Base-by-base conservation (phyloP, 495 filamentous ascomycete species). In the Aspergillus sparsus region DNA sequence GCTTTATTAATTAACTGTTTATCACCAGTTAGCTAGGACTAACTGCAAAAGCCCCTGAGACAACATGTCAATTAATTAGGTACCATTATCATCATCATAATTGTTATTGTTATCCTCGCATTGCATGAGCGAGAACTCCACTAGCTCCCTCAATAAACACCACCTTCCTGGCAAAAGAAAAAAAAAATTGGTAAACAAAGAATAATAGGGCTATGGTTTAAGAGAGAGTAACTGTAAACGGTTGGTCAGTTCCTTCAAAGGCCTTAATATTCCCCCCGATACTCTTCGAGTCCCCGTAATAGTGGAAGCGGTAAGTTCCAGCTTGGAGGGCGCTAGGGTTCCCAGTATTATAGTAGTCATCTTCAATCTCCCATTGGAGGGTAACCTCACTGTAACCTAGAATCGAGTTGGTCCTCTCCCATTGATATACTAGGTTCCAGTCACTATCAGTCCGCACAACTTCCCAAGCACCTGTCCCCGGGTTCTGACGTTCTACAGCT, bases 261-360 rank as follows among this genome's bases (percentile, higher is more conserved):
- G 80, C 66, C 42, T 77, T 82, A 47, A 97, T 83, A 16, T 66
- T 72, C n/a, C 92, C 93, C 9, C 75, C 69, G 27, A 87, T 63
- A 56, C 77, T 76, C 80, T 92, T 97, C 27, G 85, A 81, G 73
- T 96, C 90, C 0, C 93, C 93, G 76, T 85, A 94, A 66, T 98
- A 98, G 74, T 82, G 82, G 55, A 98, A 74, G 32, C 93, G 80
- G 77, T 96, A 97, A 64, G 78, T 78, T 13, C 92, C 93, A 44
- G 74, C 71, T 63, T 75, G 70, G 16, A 83, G 70, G 5, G 74
- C 53, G 8, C 46, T 66, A n/a, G 76, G 68, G 46, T 73, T 65
- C 27, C 68, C 77, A n/a, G 71, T 62, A 37, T 61, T 68, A 55
- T 80, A 79, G 51, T 71, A 79, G 12, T 74, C 74, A 49, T 84